Conservation (phyloP, 148 eudicot genomes). For the Rhododendron molle region DNA sequence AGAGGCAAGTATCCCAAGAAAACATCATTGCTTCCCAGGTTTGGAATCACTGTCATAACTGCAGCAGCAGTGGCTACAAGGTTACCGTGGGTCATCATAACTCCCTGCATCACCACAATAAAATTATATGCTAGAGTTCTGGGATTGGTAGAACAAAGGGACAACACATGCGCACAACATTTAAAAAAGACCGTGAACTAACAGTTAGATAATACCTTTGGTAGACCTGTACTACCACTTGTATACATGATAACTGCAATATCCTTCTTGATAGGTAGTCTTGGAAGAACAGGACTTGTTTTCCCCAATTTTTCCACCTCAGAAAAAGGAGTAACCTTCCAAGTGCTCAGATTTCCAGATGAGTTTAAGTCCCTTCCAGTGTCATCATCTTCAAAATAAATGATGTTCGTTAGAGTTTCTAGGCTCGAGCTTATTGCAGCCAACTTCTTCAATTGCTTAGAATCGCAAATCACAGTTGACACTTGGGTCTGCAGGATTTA, state of each 20-base stretch:
- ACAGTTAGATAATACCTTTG: conserved; percentile 41
- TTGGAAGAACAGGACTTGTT: conserved; percentile 46
- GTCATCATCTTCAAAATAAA: conserved; percentile 74
- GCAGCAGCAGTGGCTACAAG: conserved; percentile 91
- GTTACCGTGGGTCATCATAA: conserved; percentile 94
- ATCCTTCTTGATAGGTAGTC: conserved; percentile 73
- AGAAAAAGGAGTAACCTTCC: conserved; percentile 50
- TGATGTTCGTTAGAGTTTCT: conserved; percentile 52
- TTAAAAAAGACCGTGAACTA: neutral
- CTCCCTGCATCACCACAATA: conserved; percentile 52
- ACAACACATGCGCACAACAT: neutral
- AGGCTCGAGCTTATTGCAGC: conserved; percentile 64
- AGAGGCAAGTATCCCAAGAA: conserved; percentile 88
- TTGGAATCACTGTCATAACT: conserved; percentile 75
- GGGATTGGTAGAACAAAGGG: neutral
- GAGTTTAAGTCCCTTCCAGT: conserved; percentile 30
- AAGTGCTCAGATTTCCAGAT: conserved; percentile 27
- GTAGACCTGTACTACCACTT: conserved; percentile 96
- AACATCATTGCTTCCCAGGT: conserved; percentile 61
- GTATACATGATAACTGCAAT: conserved; percentile 96
- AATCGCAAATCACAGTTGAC: conserved; percentile 81
- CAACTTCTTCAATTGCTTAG: conserved; percentile 79
- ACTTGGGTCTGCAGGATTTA: conserved; percentile 65
- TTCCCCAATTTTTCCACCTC: conserved; percentile 84
- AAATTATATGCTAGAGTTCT: neutral